Evolutionary conservation across 805 yeast species (phyloP), one percentile per base, ranked within the genome.

Genomic region (Wickerhamiella sergipiensis): DNA sequence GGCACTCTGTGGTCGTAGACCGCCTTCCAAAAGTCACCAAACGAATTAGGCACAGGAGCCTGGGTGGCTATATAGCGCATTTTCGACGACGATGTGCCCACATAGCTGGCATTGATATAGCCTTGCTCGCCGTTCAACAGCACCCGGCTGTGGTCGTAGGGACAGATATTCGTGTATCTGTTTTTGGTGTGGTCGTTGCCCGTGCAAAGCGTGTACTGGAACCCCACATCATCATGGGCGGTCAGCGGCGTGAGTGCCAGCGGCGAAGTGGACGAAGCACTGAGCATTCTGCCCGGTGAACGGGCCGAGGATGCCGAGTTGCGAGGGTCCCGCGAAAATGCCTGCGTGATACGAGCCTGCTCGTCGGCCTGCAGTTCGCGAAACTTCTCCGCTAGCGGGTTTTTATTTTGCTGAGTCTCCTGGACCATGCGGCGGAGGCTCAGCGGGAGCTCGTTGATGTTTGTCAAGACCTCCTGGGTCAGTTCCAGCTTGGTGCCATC

Each of bases 111-210:
- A 66, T 89, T 89, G 58, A 89, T 85, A 64, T 90, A 89, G 39
- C 58, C 55, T 12, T 40, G 40, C 48, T 46, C 24, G 43, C 56
- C 52, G 22, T 66, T 64, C 46, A 85, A 68, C 53, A 76, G 77
- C 12, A 90, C 96, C 52, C 96, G 71, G 3, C 94, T 77, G 60
- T 85, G 90, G 61, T 85, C 94, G 65, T 78, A 89, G 3, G 95
- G 88, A 60, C 84, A 82, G 43, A 89, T 85, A 64, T 89, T 95
- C 59, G 85, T 83, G 70, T 89, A 89, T 53, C 97, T 69, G 65
- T 89, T 87, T 61, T 88, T 88, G 23, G 94, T 90, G 43, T 80
- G 72, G 64, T 87, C 95, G 43, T 88, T 80, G 6, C 95, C 96
- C 5, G 83, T 78, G 36, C 81, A 77, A 31, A 85, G 75, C 26